These are phyloP conservation scores for Amanita rimosa DNA, from an alignment of 768 basidiomycete species.

Conservation along the genomic window DNA sequence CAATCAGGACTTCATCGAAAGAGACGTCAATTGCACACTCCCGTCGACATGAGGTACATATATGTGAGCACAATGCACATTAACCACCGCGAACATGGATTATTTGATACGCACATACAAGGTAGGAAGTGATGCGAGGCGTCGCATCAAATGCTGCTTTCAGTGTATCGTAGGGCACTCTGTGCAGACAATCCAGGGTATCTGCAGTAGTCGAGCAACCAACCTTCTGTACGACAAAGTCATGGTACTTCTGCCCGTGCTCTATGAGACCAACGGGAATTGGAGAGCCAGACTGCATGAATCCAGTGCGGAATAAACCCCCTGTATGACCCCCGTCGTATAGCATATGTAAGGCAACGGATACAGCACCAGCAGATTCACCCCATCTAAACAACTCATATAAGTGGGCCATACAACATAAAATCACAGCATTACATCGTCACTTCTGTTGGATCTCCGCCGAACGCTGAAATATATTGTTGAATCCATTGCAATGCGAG, in stretches of 20 bases:
- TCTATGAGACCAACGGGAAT: slow-evolving; percentile 31
- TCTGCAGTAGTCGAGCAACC: slow-evolving; percentile 14
- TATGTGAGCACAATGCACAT: slow-evolving; percentile 23
- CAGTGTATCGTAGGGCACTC: slow-evolving; percentile 18
- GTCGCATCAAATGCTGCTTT: slow-evolving; percentile 19
- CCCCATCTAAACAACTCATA: slow-evolving; percentile 20
- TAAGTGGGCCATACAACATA: neutral
- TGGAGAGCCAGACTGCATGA: slow-evolving; percentile 41
- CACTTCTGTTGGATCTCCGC: slow-evolving; percentile 53
- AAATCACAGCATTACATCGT: slow-evolving; percentile 27
- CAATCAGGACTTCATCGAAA: neutral
- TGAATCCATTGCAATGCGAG: slow-evolving; percentile 55
- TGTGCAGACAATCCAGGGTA: slow-evolving; percentile 27
- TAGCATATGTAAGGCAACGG: slow-evolving; percentile 39
- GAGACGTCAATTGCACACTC: slow-evolving; percentile 6
- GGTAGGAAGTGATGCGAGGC: slow-evolving; percentile 22
- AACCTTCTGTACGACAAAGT: slow-evolving; percentile 24
- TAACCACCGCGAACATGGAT: slow-evolving; percentile 9
- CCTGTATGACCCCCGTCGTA: slow-evolving; percentile 31
- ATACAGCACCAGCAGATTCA: slow-evolving; percentile 40
- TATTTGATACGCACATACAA: slow-evolving; percentile 16
- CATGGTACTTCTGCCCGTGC: slow-evolving; percentile 34
- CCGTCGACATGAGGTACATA: slow-evolving; percentile 43
- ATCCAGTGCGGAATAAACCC: slow-evolving; percentile 28
- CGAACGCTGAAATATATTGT: slow-evolving; percentile 51